Evolutionary conservation across 345 rosid species (phyloP), one percentile per base, ranked within the genome.

Genomic region (Clarkia xantiana): DNA sequence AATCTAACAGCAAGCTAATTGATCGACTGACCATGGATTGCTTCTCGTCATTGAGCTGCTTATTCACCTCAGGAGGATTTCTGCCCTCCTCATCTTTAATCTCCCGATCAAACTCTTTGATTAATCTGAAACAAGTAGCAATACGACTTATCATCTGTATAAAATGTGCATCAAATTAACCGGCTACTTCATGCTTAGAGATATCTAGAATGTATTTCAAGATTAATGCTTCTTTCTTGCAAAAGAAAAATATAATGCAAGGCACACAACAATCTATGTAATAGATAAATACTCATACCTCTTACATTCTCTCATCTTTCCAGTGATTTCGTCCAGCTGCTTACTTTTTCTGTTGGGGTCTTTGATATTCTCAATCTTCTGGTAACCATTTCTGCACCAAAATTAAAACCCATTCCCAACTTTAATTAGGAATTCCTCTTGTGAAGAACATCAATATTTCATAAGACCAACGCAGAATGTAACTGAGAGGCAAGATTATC

Each of bases 241-340:
- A 49, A n/a, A 0, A 14, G 18, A 23, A 23, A 10, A 8, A 19
- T 10, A 19, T 9, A 48, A 47, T 20, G 42, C n/a, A 51, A 19
- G 36, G n/a, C 39, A 51, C 20, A 43, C 20, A 25, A 36, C 19
- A 42, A 16, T 7, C 16, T 25, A 49, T 11, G 40, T 19, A 49
- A 36, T 11, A 14, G 53, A 54, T 9, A 34, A 15, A 11, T 11
- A 45, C 44, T 45, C 43, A 45, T 44, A 82, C 98, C 96, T 72
- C 79, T 91, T 91, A 68, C 99, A 91, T 49, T 86, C 99, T 72
- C 94, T 72, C 96, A 91, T 91, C 76, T 66, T 87, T 43, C 73
- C 87, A 15, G 99, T 84, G 53, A 91, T 94, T 61, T 91, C 98
- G 61, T 91, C 98, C 18, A 91, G 81, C 70, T 86, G 96, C 61